A percentile compares a stretch with the other conserved stretches of the same genome.
Evolutionary conservation across 345 rosid genomes (phyloP).

Genomic region (Ceriops tagal): DNA sequence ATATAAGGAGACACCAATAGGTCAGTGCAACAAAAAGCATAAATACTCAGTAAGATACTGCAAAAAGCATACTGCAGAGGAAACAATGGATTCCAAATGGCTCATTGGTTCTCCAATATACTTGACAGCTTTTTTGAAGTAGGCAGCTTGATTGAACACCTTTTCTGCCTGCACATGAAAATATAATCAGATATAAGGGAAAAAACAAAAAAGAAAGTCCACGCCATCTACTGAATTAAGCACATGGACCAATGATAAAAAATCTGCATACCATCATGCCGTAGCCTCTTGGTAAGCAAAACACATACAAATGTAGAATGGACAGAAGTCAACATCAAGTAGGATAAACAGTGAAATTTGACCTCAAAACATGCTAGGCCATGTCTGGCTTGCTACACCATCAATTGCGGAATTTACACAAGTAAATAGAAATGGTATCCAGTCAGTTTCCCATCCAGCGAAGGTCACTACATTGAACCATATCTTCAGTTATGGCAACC

Average conservation of each 20-base stretch:
- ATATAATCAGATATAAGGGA: not conserved
- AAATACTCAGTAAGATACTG: not conserved
- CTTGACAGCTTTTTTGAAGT: constrained; percentile 34
- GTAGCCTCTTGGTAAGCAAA: too few species aligned
- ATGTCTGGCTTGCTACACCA: not conserved
- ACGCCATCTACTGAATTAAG: too few species aligned
- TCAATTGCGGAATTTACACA: not conserved
- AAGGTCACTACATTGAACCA: not conserved
- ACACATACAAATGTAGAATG: too few species aligned
- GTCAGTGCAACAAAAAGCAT: not conserved
- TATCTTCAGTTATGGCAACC: not conserved
- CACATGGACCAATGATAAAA: too few species aligned
- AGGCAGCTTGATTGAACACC: constrained; percentile 34
- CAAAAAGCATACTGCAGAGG: constrained; percentile 34
- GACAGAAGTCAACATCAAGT: too few species aligned
- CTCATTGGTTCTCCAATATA: constrained; percentile 42
- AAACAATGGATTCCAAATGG: constrained; percentile 40
- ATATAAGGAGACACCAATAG: not conserved
- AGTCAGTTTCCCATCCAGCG: not conserved
- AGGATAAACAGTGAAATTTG: not conserved
- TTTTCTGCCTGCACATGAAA: constrained; percentile 35
- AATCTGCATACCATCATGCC: too few species aligned
- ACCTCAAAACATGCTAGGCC: not conserved
- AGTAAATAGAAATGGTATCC: not conserved
- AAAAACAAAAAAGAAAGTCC: not conserved